Conservation (phyloP, 495 filamentous ascomycete species). For the Usnea hakonensis region DNA sequence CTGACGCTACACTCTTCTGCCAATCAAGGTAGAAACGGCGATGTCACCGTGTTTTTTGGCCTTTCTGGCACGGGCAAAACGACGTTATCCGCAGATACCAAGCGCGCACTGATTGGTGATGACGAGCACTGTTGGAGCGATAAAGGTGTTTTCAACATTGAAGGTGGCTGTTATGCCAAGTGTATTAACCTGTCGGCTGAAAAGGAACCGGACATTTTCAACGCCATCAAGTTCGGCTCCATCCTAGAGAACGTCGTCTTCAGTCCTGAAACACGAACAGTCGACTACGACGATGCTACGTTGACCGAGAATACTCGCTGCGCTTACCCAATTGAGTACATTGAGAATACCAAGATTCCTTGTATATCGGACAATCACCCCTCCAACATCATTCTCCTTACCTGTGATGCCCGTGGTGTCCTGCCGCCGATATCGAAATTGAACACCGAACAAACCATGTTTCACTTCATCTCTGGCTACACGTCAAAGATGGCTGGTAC, state of each 20-base stretch:
- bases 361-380: constrained; percentile 84
- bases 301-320: constrained; percentile 97
- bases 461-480: constrained; percentile 99
- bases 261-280: constrained; percentile 76
- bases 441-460: constrained; percentile 93
- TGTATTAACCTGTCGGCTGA: constrained; percentile 94
- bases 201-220: constrained; percentile 98
- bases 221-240: constrained; percentile 92
- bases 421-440: constrained; percentile 98
- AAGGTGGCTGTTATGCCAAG: constrained; percentile 97
- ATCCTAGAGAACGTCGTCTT: constrained; percentile 99
- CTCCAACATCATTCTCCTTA: constrained; percentile 94
- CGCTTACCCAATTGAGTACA: constrained; percentile 98
- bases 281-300: constrained; percentile 91
- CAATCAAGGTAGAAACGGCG: constrained; percentile 79
- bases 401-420: constrained; percentile 95
- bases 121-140: constrained; percentile 99
- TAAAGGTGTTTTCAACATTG: constrained; percentile 96
- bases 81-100: constrained; percentile 91
- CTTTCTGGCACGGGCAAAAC: constrained; percentile 98
- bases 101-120: constrained; percentile 92
- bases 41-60: constrained; percentile 98
- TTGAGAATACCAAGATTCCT: constrained; percentile 96
- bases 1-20: constrained; percentile 93
- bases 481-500: constrained; percentile 99